Conservation (phyloP, 1,139 yeast genomes). For the Yamadazyma triangularis region DNA sequence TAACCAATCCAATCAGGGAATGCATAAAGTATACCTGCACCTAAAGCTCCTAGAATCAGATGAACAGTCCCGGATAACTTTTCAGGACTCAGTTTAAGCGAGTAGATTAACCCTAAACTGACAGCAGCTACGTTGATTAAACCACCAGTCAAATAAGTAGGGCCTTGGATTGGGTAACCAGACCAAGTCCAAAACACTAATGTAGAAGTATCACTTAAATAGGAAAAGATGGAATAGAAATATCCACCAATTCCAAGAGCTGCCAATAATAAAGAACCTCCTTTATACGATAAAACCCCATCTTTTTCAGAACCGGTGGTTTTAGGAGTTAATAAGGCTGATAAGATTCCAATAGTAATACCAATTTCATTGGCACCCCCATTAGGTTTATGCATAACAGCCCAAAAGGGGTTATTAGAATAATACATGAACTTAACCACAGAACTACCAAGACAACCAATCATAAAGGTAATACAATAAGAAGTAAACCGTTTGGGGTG, state of each 20-base stretch:
- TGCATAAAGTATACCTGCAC: constrained; percentile 46
- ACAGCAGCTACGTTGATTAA: constrained; percentile 59
- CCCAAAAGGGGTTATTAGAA: constrained; percentile 95
- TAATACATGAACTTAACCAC: constrained; percentile 70
- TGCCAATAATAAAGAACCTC: constrained; percentile 45
- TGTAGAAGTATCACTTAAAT: constrained; percentile 79
- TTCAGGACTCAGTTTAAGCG: constrained; percentile 22
- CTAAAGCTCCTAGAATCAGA: constrained; percentile 40
- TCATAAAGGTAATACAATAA: constrained; percentile 56
- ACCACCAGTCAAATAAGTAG: constrained; percentile 88
- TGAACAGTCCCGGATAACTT: constrained; percentile 24
- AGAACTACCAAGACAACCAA: constrained; percentile 73
- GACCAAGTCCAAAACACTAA: constrained; percentile 91
- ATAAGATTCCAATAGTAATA: constrained; percentile 57
- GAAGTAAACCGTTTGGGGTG: constrained; percentile 43
- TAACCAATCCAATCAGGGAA: constrained; percentile 79
- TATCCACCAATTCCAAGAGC: constrained; percentile 76
- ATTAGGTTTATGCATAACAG: constrained; percentile 78
- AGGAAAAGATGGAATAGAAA: constrained; percentile 67
- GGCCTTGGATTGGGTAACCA: constrained; percentile 85
- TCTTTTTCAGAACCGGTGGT: constrained; percentile 2
- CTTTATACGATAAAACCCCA: constrained; percentile 15
- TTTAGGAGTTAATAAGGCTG: constrained; percentile 54
- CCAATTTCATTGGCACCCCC: constrained; percentile 86
- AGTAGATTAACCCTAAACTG: constrained; percentile 47